A percentile compares a stretch with the other conserved stretches of the same genome.
These are phyloP conservation scores for Glebionis coronaria DNA, from an alignment of 129 eudicot genomes.

Conservation along the genomic window DNA sequence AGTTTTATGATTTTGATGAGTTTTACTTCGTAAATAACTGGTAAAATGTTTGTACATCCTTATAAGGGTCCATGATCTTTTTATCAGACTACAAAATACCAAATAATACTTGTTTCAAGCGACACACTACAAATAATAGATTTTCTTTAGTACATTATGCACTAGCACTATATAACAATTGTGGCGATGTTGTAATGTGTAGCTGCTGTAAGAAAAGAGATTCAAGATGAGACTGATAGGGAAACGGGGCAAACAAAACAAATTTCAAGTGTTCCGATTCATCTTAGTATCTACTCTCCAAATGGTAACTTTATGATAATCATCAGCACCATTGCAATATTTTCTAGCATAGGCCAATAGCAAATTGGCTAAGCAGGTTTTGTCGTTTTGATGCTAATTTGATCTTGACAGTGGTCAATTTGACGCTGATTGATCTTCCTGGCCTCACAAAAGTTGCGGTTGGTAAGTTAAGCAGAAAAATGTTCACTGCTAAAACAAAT, in stretches of 20 bases:
- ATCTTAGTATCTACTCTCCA: constrained; percentile 49
- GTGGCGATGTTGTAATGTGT: neutral
- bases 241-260: constrained; percentile 45
- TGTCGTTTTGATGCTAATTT: constrained; percentile 16
- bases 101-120: neutral
- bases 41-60: neutral
- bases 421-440: constrained; percentile 53
- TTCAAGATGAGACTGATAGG: constrained; percentile 47
- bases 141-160: too few relatives aligned
- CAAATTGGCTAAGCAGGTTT: neutral
- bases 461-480: neutral
- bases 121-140: too few relatives aligned
- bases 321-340: neutral
- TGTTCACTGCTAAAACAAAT: neutral
- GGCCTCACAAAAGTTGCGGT: constrained; percentile 53
- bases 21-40: neutral
- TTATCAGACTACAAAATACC: neutral
- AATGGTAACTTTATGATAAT: constrained; percentile 30
- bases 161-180: neutral
- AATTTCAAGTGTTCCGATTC: constrained; percentile 50
- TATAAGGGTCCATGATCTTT: neutral
- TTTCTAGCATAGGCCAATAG: neutral
- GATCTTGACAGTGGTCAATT: constrained; percentile 41
- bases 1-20: constrained; percentile 46
- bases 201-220: constrained; percentile 45